Percentiles rank a stretch among this genome's conserved stretches.
Conservation (phyloP, 441 rosid species). For the Gossypium schwendimanii region DNA sequence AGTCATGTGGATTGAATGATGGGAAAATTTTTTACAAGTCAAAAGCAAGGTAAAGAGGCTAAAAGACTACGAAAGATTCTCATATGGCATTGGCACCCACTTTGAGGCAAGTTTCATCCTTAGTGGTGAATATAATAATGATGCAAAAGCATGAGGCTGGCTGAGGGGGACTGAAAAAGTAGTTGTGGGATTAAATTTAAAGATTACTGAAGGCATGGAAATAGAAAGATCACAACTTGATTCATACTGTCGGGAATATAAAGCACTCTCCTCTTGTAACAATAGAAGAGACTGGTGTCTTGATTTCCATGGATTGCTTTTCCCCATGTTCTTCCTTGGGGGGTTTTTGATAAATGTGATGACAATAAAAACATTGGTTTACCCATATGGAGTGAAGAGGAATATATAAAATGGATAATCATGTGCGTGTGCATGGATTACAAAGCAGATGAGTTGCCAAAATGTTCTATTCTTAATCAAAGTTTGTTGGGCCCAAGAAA, state of each 20-base stretch:
- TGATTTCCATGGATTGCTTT: background rate
- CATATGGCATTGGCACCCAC: slow-evolving; percentile 21
- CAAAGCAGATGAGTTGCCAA: slow-evolving; percentile 24
- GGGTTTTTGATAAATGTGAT: background rate
- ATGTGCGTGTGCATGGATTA: slow-evolving; percentile 28
- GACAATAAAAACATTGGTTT: background rate
- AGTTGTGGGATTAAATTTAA: too few species aligned
- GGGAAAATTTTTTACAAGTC: slow-evolving; percentile 22
- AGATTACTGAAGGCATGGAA: slow-evolving; percentile 14
- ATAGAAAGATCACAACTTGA: slow-evolving; percentile 23
- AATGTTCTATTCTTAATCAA: background rate
- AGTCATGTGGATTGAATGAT: slow-evolving; percentile 11
- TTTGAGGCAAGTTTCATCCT: slow-evolving; percentile 17
- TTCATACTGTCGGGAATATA: too few species aligned
- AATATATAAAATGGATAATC: background rate
- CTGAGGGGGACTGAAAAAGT: too few species aligned
- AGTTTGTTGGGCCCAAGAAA: slow-evolving; percentile 25
- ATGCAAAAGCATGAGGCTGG: slow-evolving; percentile 2
- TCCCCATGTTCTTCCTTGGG: background rate
- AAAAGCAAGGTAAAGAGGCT: slow-evolving; percentile 25
- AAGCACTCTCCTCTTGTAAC: too few species aligned
- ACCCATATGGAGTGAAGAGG: slow-evolving; percentile 3
- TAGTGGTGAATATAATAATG: slow-evolving; percentile 29
- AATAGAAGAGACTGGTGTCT: too few species aligned
- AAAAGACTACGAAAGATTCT: slow-evolving; percentile 25